These are phyloP conservation scores for Leptographium lundbergii DNA, from an alignment of 2,329 filamentous ascomycete species.

Conservation along the genomic window DNA sequence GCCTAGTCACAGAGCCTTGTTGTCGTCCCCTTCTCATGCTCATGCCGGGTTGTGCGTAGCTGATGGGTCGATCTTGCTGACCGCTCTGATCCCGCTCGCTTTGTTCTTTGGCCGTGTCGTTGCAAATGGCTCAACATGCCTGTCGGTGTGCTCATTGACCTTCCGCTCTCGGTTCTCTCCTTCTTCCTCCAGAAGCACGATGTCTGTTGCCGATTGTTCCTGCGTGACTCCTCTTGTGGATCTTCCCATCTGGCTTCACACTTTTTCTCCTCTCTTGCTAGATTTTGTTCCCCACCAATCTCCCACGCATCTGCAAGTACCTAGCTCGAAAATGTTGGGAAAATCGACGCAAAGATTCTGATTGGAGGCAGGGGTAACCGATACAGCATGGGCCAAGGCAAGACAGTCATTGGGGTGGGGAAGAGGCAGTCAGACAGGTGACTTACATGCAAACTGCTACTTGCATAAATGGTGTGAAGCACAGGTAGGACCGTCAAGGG, in stretches of 20 bases:
- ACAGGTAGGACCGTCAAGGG: slow-evolving; percentile 7
- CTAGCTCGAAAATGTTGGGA: neutral
- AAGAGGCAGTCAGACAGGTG: slow-evolving; percentile 4
- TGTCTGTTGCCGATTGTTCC: neutral
- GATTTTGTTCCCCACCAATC: slow-evolving; percentile 1
- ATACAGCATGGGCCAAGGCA: neutral
- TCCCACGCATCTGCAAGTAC: neutral
- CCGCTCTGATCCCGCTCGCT: neutral
- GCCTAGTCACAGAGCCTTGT: neutral
- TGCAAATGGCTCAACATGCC: neutral
- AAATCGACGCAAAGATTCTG: neutral
- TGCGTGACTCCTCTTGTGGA: neutral
- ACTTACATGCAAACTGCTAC: slow-evolving; percentile 17
- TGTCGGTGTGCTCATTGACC: neutral
- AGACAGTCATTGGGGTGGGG: neutral
- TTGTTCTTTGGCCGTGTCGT: neutral
- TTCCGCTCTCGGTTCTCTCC: neutral
- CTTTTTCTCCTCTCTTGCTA: neutral
- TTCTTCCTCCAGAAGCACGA: neutral
- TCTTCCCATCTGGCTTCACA: neutral
- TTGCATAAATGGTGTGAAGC: slow-evolving; percentile 15
- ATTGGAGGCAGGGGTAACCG: slow-evolving; percentile 2
- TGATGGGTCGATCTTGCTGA: neutral
- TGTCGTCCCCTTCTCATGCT: neutral
- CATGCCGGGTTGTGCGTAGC: no score